Percentiles rank a stretch among this genome's conserved stretches.
Conservation (phyloP, 2,329 filamentous ascomycete genomes). For the Chalaropsis thielavioides region DNA sequence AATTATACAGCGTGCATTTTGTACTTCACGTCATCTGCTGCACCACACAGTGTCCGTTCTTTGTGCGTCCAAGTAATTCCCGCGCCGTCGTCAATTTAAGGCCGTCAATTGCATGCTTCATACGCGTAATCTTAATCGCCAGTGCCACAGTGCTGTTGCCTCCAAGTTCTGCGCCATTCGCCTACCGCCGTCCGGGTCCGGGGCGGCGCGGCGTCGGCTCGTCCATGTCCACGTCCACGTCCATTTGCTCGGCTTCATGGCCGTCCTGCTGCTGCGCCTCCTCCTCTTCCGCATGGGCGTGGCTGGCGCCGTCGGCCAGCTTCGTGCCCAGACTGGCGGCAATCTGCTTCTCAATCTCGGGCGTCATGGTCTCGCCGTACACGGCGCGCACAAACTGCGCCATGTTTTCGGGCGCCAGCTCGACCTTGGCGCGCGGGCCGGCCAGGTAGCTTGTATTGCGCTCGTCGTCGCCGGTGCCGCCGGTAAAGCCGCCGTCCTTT, state of each 20-base stretch:
- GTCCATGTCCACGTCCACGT: slow-evolving; percentile 19
- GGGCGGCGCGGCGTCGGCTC: not conserved
- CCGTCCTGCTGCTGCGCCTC: slow-evolving; percentile 21
- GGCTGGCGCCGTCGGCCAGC: too few species aligned
- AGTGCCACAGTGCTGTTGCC: too few species aligned
- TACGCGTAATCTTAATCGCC: not conserved
- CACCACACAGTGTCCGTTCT: too few species aligned
- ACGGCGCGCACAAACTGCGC: slow-evolving; percentile 51
- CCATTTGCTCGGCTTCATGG: slow-evolving; percentile 12
- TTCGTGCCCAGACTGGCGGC: slow-evolving; percentile 45
- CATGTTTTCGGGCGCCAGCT: slow-evolving; percentile 66
- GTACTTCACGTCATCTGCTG: too few species aligned
- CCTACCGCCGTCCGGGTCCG: too few species aligned
- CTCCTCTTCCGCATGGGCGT: slow-evolving; percentile 19
- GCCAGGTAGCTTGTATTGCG: slow-evolving; percentile 72
- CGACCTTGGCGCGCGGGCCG: slow-evolving; percentile 71
- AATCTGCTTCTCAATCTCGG: slow-evolving; percentile 46
- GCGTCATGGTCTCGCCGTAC: slow-evolving; percentile 38
- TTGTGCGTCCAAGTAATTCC: too few species aligned
- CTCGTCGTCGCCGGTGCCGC: slow-evolving; percentile 26
- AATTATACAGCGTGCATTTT: too few species aligned
- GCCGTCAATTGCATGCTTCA: too few species aligned
- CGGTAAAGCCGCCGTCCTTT: slow-evolving; percentile 29
- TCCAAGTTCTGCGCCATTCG: too few species aligned
- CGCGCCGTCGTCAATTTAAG: too few species aligned